Evolutionary conservation across 2,329 filamentous ascomycete genomes (phyloP).

Genomic region (Berkeleyomyces basicola): DNA sequence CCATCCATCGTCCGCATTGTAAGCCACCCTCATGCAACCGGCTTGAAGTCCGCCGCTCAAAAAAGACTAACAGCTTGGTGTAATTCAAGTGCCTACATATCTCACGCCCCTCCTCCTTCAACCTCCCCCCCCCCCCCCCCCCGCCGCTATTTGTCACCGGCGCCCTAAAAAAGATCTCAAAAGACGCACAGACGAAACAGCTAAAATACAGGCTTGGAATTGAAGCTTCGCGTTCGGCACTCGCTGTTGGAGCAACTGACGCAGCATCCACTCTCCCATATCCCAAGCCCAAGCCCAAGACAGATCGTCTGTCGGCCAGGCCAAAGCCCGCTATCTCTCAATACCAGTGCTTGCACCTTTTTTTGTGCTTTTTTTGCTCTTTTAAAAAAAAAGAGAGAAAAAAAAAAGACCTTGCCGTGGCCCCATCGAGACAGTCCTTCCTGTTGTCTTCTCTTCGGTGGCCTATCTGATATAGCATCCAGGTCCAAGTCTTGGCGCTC

Average conservation of each 20-base stretch:
- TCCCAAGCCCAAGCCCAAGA: background rate
- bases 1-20: background rate
- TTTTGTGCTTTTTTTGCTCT: background rate
- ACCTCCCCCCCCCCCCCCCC: background rate
- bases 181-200: constrained; percentile 1
- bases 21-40: background rate
- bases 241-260: background rate
- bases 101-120: background rate
- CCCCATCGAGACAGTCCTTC: too few species aligned
- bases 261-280: background rate
- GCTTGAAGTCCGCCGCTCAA: background rate
- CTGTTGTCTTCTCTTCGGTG: too few species aligned
- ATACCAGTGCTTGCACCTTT: background rate
- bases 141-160: background rate
- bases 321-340: background rate
- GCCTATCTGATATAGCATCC: too few species aligned
- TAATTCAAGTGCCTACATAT: background rate
- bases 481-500: too few species aligned
- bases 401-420: too few species aligned
- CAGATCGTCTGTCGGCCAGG: background rate
- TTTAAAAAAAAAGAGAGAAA: background rate
- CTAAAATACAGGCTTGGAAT: background rate
- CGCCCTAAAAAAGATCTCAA: constrained; percentile 1
- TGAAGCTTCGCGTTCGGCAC: background rate
- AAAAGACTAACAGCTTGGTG: background rate